A percentile compares a stretch with the other conserved stretches of the same genome.
These are phyloP conservation scores for Protomyces gravidus DNA, from an alignment of 1,139 yeast species.

Conservation along the genomic window DNA sequence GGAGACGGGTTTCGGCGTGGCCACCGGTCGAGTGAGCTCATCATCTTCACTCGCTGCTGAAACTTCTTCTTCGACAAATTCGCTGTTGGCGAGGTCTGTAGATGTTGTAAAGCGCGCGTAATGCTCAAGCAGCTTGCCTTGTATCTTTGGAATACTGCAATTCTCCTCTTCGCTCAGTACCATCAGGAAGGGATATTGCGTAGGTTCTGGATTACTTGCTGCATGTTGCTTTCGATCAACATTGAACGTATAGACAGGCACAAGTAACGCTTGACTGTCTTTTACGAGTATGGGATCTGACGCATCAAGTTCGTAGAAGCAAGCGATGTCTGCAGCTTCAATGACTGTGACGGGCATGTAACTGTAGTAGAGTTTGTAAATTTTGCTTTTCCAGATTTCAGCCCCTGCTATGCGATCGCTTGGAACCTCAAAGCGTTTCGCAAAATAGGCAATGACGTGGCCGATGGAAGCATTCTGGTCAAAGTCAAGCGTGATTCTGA, in stretches of 20 bases:
- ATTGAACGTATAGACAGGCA: conserved; percentile 54
- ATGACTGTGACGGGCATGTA: conserved; percentile 60
- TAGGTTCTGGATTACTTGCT: conserved; percentile 38
- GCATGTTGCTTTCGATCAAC: conserved; percentile 41
- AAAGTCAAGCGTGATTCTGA: conserved; percentile 54
- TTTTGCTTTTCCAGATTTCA: conserved; percentile 66
- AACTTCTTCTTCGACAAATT: not conserved
- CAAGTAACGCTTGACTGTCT: conserved; percentile 46
- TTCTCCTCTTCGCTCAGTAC: conserved; percentile 51
- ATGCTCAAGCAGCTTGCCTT: conserved; percentile 47
- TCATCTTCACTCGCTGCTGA: conserved; percentile 18
- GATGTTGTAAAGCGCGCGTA: conserved; percentile 34
- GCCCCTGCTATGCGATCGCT: conserved; percentile 50
- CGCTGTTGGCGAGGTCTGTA: not conserved
- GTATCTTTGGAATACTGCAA: conserved; percentile 52
- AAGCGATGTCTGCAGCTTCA: conserved; percentile 54
- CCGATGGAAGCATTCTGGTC: conserved; percentile 60
- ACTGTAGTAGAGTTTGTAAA: conserved; percentile 67
- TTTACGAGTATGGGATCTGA: conserved; percentile 20
- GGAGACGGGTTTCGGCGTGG: not conserved
- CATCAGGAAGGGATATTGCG: conserved; percentile 75
- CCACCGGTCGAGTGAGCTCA: not conserved
- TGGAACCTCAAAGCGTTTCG: conserved; percentile 50
- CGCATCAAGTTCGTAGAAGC: conserved; percentile 62
- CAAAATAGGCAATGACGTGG: conserved; percentile 60